These are phyloP conservation scores for Exophiala bonariae DNA, from an alignment of 2,329 filamentous ascomycete species.

Conservation along the genomic window DNA sequence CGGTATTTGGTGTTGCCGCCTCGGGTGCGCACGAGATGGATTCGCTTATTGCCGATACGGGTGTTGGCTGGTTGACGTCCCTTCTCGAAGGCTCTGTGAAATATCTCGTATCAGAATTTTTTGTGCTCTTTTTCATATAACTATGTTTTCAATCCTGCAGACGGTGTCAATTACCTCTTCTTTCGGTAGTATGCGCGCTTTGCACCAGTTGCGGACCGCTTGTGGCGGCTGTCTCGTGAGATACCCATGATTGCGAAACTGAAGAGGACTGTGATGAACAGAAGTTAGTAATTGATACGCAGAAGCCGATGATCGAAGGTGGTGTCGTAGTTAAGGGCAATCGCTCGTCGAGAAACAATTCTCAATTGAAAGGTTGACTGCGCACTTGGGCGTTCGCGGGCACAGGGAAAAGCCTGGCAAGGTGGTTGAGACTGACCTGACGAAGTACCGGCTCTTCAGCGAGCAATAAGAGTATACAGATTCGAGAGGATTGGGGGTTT, in stretches of 20 bases:
- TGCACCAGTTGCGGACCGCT: slow-evolving; percentile 98
- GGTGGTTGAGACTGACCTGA: slow-evolving; percentile 20
- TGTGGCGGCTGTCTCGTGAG: slow-evolving; percentile 99
- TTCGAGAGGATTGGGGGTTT: slow-evolving; percentile 2
- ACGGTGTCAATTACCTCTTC: slow-evolving; percentile 49
- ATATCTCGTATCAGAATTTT: slow-evolving; percentile 30
- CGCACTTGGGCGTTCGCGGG: too few relatives aligned
- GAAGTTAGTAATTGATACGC: background rate
- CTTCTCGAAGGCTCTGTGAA: slow-evolving; percentile 98
- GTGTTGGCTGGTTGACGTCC: slow-evolving; percentile 99
- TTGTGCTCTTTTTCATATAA: background rate
- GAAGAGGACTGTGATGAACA: slow-evolving; percentile 40
- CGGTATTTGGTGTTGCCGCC: slow-evolving; percentile 99
- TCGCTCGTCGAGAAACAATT: too few relatives aligned
- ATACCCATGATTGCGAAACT: slow-evolving; percentile 95
- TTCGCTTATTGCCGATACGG: slow-evolving; percentile 95
- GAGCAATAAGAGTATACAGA: slow-evolving; percentile 23
- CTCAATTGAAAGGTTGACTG: too few relatives aligned
- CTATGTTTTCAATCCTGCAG: background rate
- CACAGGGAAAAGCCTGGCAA: too few relatives aligned
- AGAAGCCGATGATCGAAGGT: background rate
- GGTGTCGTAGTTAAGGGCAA: too few relatives aligned
- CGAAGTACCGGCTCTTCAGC: slow-evolving; percentile 20
- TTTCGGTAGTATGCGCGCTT: slow-evolving; percentile 89
- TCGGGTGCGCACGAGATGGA: slow-evolving; percentile 95